Percentiles rank a stretch among this genome's conserved stretches.
Conservation (phyloP, 148 eudicot genomes). For the Chenopodium album region DNA sequence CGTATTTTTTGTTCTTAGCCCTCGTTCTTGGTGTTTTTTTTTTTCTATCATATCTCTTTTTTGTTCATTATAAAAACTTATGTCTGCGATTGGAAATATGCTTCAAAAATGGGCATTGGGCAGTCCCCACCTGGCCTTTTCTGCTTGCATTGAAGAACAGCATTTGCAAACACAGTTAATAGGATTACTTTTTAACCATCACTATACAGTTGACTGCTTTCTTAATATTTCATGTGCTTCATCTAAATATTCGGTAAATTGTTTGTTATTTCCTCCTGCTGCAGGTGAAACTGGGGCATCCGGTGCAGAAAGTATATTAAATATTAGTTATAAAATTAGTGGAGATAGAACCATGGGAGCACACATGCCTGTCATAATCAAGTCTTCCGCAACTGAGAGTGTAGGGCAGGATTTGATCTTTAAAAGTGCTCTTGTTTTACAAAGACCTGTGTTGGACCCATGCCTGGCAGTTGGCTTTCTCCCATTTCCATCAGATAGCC, state of each 20-base stretch:
- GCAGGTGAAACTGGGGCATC: slow-evolving; percentile 56
- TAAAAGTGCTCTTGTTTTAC: slow-evolving; percentile 77
- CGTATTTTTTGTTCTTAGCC: not conserved
- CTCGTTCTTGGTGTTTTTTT: not conserved
- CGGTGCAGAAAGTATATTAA: slow-evolving; percentile 59
- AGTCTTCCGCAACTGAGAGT: slow-evolving; percentile 33
- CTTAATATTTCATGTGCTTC: not conserved
- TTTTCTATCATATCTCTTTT: too few species aligned
- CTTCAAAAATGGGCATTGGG: not conserved
- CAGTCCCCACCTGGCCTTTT: not conserved
- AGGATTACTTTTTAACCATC: not conserved
- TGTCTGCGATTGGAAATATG: not conserved
- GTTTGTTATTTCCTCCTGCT: slow-evolving; percentile 1
- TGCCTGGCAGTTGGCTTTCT: slow-evolving; percentile 97
- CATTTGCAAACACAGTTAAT: not conserved
- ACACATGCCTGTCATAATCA: slow-evolving; percentile 58
- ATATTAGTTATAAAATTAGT: slow-evolving; percentile 63
- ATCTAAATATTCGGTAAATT: slow-evolving; percentile 8
- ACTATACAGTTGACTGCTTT: not conserved
- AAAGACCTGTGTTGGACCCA: slow-evolving; percentile 92
- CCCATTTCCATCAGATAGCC: slow-evolving; percentile 82
- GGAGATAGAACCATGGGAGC: slow-evolving; percentile 82
- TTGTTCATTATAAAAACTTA: not conserved
- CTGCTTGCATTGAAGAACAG: not conserved
- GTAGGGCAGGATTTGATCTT: slow-evolving; percentile 49